Base-by-base conservation (phyloP, 2,329 filamentous ascomycete species). In the Phoma sp. region DNA sequence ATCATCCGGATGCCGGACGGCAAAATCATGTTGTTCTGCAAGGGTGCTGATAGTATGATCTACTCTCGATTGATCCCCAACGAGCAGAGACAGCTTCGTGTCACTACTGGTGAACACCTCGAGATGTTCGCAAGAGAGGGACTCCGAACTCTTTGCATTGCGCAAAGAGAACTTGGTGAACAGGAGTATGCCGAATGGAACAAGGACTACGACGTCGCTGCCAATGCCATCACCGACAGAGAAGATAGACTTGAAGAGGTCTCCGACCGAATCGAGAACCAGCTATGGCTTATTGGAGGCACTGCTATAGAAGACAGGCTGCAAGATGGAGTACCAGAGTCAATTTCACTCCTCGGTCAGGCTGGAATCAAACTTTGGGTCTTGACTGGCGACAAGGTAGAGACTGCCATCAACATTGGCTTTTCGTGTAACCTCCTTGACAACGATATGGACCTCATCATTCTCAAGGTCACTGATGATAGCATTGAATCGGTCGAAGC, bases 291-390 rank as follows among this genome's bases (percentile, higher is more conserved):
- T 6, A 78, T 99, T 22, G 95, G 95, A 57, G 95, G 95, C 40
- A 99, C 95, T 14, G 95, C 95, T 37, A 99, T 99, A 63, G 95
- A 99, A 76, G 95, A 99, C 80, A 87, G 93, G 65, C 82, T 99
- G 25, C 95, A 99, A 77, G 95, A 99, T 65, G 95, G 93, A 55
- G 95, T 99, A 3, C 95, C 95, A 6, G 95, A 98, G 71, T 93
- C 95, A 0, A 99, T 99, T 66, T 90, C 89, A 45, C 79, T 99
- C 39, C 86, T 99, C 47, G 93, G 89, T 27, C 86, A 92, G 68
- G 95, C 95, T 48, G 96, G 96, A 73, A 97, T 99, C 77, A 99
- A 99, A 77, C 85, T 99, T 7, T 99, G 95, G 95, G 95, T 99
- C 48, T 80, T 99, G 61, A 99, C 95, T 13, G 95, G 96, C 60